A percentile compares a stretch with the other conserved stretches of the same genome.
These are phyloP conservation scores for Colletotrichum sp. DNA, from an alignment of 2,329 filamentous ascomycete genomes.

Conservation along the genomic window DNA sequence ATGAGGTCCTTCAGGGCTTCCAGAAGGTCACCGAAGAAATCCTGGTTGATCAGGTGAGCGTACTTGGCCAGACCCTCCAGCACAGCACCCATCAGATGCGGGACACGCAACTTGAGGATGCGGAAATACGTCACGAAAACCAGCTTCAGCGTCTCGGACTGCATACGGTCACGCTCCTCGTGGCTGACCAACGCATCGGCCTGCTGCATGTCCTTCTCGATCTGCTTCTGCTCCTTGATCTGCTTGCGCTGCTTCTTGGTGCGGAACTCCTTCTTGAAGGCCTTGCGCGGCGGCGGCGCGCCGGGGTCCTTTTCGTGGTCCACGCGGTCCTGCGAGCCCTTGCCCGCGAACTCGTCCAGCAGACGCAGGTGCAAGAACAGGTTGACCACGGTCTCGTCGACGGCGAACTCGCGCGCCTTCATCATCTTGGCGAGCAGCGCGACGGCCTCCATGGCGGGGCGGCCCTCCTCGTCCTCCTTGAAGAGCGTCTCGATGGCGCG, in stretches of 20 bases:
- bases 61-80: constrained; percentile 94
- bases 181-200: constrained; percentile 91
- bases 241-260: constrained; percentile 88
- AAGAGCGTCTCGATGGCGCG: constrained; percentile 84
- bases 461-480: constrained; percentile 85
- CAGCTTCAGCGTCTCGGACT: constrained; percentile 93
- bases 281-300: constrained; percentile 48
- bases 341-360: constrained; percentile 85
- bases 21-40: constrained; percentile 96
- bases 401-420: constrained; percentile 81
- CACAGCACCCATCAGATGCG: constrained; percentile 93
- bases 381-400: constrained; percentile 87
- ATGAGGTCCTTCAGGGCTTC: constrained; percentile 95
- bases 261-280: constrained; percentile 82
- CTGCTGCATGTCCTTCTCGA: constrained; percentile 92
- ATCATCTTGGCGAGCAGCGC: constrained; percentile 92
- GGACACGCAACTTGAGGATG: constrained; percentile 82
- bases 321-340: constrained; percentile 79
- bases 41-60: constrained; percentile 96
- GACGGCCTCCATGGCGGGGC: constrained; percentile 85
- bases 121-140: constrained; percentile 97
- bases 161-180: constrained; percentile 91
- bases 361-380: constrained; percentile 90
- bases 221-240: constrained; percentile 81
- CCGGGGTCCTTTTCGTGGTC: constrained; percentile 52